A percentile compares a stretch with the other conserved stretches of the same genome.
Conservation (phyloP, 768 basidiomycete species). For the Boletus fagicola region DNA sequence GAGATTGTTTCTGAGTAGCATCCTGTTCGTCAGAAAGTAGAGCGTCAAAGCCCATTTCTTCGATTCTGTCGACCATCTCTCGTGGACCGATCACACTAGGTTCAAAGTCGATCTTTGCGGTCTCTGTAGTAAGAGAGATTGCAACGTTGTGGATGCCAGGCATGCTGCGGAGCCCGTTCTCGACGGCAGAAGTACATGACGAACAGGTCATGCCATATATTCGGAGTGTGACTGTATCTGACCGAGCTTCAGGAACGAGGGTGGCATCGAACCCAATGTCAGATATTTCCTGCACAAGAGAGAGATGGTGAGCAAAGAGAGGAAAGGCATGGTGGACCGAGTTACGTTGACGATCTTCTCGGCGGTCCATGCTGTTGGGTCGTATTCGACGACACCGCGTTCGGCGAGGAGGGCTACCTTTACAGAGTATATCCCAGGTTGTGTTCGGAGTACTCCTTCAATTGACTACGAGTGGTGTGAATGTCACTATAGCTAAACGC, state of each 20-base stretch:
- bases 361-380: constrained; percentile 73
- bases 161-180: constrained; percentile 60
- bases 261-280: constrained; percentile 92
- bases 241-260: constrained; percentile 59
- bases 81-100: constrained; percentile 68
- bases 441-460: constrained; percentile 75
- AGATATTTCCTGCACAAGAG: constrained; percentile 69
- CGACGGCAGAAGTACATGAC: constrained; percentile 75
- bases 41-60: constrained; percentile 89
- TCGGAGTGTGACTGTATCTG: constrained; percentile 70
- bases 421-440: constrained; percentile 86
- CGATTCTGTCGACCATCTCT: constrained; percentile 85
- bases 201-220: constrained; percentile 93
- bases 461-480: constrained; percentile 54
- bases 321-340: neutral
- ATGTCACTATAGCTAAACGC: neutral
- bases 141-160: constrained; percentile 74
- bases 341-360: constrained; percentile 73
- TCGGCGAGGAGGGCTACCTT: constrained; percentile 98
- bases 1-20: constrained; percentile 79
- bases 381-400: constrained; percentile 87
- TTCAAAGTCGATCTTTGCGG: constrained; percentile 75
- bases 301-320: constrained; percentile 3
- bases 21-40: constrained; percentile 79
- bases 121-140: constrained; percentile 74